Base-by-base conservation (phyloP, 2,329 filamentous ascomycete genomes). In the Diaporthe sp. region DNA sequence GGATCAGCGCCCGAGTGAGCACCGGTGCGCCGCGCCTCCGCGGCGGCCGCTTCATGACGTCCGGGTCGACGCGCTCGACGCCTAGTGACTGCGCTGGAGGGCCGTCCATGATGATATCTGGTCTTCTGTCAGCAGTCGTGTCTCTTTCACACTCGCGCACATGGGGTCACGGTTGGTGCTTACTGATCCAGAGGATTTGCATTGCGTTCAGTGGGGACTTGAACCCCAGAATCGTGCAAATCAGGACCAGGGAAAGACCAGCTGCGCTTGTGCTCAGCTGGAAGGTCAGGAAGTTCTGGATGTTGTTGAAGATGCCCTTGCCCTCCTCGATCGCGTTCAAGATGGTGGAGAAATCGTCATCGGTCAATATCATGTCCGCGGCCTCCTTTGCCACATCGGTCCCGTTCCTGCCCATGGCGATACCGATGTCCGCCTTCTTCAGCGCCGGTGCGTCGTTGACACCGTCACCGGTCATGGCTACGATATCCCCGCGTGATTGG, bases 131-230 rank as follows among this genome's bases (percentile, higher is more conserved):
- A 78, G 77, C 42, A 71, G 49, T 22, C 28, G 9, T 9, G 5
- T 44, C 13, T 58, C 15, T 68, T 12, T 28, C 12, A 46, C 37
- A 31, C 10, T 13, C 8, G 25, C n/a, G 15, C 31, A n/a, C n/a
- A 19, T 28, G 34, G 17, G 19, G 49, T 25, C 9, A 37, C 1
- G 19, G 28, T 57, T 72, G 67, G 44, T 55, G 67, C 95, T 87
- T 87, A 98, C 96, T 99, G 82, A 99, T 99, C 97, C 97, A 99
- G 57, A 99, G 90, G 87, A 99, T 99, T 86, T 99, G 97, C 97
- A 99, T 99, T 68, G 97, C 95, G 83, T 99, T 99, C 76, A 99
- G 89, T 61, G 97, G 97, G 82, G 97, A 98, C 85, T 95, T 96
- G 86, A 97, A 97, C 53, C 97, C 97, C 77, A 98, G 90, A 79